These are phyloP conservation scores for Artemisia annua DNA, from an alignment of 129 eudicot genomes.

Conservation along the genomic window DNA sequence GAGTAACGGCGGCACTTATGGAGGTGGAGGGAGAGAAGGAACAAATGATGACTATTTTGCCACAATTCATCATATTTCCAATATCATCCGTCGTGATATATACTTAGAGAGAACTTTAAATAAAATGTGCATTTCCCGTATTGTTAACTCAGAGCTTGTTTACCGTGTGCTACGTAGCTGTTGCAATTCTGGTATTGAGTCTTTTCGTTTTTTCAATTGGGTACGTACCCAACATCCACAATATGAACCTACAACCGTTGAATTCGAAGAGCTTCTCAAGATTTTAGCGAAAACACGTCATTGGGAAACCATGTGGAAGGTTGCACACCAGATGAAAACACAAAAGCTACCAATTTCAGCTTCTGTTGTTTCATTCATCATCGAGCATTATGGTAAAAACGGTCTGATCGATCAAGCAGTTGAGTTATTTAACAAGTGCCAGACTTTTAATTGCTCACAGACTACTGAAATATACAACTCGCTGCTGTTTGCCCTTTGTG, in stretches of 20 bases:
- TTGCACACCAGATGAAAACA: constrained; percentile 59
- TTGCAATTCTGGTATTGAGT: constrained; percentile 56
- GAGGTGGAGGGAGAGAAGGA: constrained; percentile 31
- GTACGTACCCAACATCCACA: constrained; percentile 69
- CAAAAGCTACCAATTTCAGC: constrained; percentile 57
- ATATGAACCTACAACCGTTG: constrained; percentile 83
- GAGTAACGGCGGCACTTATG: neutral
- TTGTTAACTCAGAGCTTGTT: constrained; percentile 78
- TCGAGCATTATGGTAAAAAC: constrained; percentile 74
- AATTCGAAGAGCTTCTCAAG: constrained; percentile 81
- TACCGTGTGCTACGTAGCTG: constrained; percentile 87
- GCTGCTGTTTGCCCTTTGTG: constrained; percentile 78
- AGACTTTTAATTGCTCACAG: constrained; percentile 62
- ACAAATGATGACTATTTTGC: constrained; percentile 92
- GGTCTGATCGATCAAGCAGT: constrained; percentile 92
- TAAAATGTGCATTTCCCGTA: constrained; percentile 63
- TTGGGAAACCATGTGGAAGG: constrained; percentile 99
- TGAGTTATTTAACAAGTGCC: constrained; percentile 67
- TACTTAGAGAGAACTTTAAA: constrained; percentile 86
- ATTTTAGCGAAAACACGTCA: constrained; percentile 65
- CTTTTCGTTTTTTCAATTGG: constrained; percentile 93
- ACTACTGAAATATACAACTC: constrained; percentile 74
- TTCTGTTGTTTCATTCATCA: constrained; percentile 64
- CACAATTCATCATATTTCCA: constrained; percentile 87
- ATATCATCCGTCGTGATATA: constrained; percentile 81